Conservation (phyloP, 306 rosid species). For the Quercus alba region DNA sequence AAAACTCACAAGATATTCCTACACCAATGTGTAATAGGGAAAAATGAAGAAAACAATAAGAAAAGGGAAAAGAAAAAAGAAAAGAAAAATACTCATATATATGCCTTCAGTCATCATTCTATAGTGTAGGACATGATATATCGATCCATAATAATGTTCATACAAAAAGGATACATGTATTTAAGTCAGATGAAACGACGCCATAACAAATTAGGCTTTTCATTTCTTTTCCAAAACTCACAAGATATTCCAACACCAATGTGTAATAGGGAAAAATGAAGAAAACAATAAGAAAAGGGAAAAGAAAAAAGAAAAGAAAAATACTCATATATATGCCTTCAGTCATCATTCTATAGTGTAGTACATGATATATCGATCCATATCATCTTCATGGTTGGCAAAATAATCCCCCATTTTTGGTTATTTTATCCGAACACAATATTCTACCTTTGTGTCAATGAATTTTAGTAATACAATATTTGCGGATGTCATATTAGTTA, state of each 20-base stretch:
- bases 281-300: neutral
- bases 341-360: constrained; percentile 34
- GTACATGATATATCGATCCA: constrained; percentile 32
- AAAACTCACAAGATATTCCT: constrained; percentile 11
- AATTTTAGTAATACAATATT: constrained; percentile 33
- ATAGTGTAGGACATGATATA: constrained; percentile 30
- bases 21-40: constrained; percentile 7
- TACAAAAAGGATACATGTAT: neutral
- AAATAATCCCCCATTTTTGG: constrained; percentile 40
- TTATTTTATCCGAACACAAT: constrained; percentile 49
- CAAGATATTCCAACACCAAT: constrained; percentile 12
- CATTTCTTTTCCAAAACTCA: constrained; percentile 23
- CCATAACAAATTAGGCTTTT: neutral
- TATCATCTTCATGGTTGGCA: constrained; percentile 26
- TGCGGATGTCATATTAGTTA: constrained; percentile 18
- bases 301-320: neutral
- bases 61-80: neutral
- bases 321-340: constrained; percentile 19
- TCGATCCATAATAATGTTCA: constrained; percentile 11
- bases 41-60: constrained; percentile 7
- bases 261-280: neutral
- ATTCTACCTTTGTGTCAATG: constrained; percentile 44
- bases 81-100: constrained; percentile 5
- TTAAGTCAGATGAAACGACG: neutral
- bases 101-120: constrained; percentile 35